Evolutionary conservation across 1,284 basidiomycete species (phyloP).

Genomic region (Gymnopus androsaceus): DNA sequence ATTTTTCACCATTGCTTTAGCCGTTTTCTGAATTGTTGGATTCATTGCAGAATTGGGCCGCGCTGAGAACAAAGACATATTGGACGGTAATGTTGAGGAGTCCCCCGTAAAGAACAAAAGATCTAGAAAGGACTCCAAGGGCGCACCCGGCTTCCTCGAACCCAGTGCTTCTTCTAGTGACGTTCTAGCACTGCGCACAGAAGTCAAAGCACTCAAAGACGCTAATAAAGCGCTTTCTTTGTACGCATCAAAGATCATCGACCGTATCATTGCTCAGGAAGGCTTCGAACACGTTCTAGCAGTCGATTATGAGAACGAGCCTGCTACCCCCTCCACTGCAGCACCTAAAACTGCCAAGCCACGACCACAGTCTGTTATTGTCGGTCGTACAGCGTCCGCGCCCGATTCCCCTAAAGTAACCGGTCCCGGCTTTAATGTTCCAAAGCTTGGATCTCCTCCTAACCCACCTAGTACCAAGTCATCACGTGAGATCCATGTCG

Average conservation of each 20-base stretch:
- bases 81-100: constrained; percentile 54
- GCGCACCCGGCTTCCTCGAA: constrained; percentile 42
- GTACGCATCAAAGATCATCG: constrained; percentile 95
- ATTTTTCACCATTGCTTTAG: too few species aligned
- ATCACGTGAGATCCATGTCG: constrained; percentile 73
- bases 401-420: constrained; percentile 33
- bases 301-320: constrained; percentile 76
- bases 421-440: constrained; percentile 37
- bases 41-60: constrained; percentile 89
- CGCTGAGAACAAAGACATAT: constrained; percentile 79
- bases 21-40: too few species aligned
- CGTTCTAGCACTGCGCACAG: constrained; percentile 69
- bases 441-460: constrained; percentile 27
- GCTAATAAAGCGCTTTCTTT: constrained; percentile 92
- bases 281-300: constrained; percentile 94
- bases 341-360: constrained; percentile 42
- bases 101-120: constrained; percentile 49
- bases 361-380: constrained; percentile 62
- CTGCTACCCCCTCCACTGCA: constrained; percentile 41
- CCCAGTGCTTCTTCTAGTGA: constrained; percentile 49
- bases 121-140: constrained; percentile 52
- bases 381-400: constrained; percentile 46
- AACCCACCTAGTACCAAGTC: constrained; percentile 39
- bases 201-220: constrained; percentile 90
- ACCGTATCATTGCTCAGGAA: constrained; percentile 91